Evolutionary conservation across 257 asterid genomes (phyloP).

Genomic region (Thymus quinquecostatus): DNA sequence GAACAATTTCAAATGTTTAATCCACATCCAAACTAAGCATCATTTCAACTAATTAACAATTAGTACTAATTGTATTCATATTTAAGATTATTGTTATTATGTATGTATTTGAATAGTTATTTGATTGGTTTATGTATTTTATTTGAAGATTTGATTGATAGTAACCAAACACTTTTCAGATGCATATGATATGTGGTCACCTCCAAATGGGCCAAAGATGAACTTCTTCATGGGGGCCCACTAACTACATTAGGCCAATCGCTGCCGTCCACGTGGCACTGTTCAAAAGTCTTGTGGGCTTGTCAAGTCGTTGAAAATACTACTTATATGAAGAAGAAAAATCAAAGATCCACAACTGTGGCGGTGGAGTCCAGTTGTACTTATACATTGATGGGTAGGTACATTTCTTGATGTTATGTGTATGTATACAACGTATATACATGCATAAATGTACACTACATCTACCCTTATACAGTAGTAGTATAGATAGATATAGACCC

Average conservation of each 20-base stretch:
- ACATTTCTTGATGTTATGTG: constrained; percentile 20
- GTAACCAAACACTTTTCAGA: constrained; percentile 38
- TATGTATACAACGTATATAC: background rate
- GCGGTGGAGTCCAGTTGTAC: constrained; percentile 44
- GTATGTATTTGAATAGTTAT: background rate
- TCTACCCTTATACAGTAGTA: too few relatives aligned
- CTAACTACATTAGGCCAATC: constrained; percentile 2
- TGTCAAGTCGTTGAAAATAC: constrained; percentile 23
- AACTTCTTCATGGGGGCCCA: constrained; percentile 25
- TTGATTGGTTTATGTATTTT: background rate
- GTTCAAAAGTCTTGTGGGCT: constrained; percentile 30
- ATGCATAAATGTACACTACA: background rate
- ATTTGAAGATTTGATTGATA: constrained; percentile 42
- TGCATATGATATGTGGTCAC: constrained; percentile 22
- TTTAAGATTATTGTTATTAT: background rate
- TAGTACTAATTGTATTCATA: background rate
- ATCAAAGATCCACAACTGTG: constrained; percentile 26
- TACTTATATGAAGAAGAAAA: constrained; percentile 18
- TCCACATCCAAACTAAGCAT: background rate
- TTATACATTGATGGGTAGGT: constrained; percentile 23
- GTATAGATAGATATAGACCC: too few relatives aligned
- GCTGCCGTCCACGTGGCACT: constrained; percentile 35
- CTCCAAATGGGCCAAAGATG: constrained; percentile 21
- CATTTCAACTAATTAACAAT: background rate
- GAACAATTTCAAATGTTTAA: too few relatives aligned